Evolutionary conservation across 371 early-diverging fungal species (phyloP), one percentile per base, ranked within the genome.

Genomic region (Blastocladiella emersonii): DNA sequence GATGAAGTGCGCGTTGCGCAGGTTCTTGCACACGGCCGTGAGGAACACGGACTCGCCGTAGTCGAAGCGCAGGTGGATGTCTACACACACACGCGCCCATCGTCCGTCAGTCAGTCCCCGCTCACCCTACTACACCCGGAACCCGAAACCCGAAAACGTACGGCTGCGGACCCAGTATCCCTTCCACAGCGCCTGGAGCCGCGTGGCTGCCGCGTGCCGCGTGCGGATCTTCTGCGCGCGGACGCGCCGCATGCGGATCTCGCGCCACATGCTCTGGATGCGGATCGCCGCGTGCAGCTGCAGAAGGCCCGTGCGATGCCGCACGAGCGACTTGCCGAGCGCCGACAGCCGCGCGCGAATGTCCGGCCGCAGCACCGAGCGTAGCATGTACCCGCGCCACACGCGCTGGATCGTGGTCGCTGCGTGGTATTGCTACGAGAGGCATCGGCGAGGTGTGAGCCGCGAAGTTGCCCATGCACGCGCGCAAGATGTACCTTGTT

Each of bases 11-110:
- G 74, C 70, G 19, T 71, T 60, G 0, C 73, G 60, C 25, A 80
- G 62, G 25, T 74, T 74, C 61, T 70, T 72, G 71, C 73, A 74
- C 2, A 80, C 78, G 5, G 79, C 81, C 15, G 73, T 69, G 13
- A 80, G 71, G 64, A 77, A 80, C 5, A 80, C 75, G 23, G 76
- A 72, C 61, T 78, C 74, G 23, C 81, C 81, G 63, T 80, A 80
- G 15, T 71, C 68, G 65, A 76, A 79, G 19, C 77, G 74, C 34
- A 79, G 64, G 44, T 74, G 74, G n/a, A 72, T 72, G 60, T 77
- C 75, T 75, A 51, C n/a, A 55, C 30, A 32, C 30, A 55, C 13
- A 55, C 15, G 15, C 30, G 15, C 15, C 30, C 19, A 48, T 48
- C 19, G 25, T 21, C 19, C 19, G 49, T 19, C n/a, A n/a, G 49